Conservation (phyloP, 2,329 filamentous ascomycete species). For the Periconia sp. region DNA sequence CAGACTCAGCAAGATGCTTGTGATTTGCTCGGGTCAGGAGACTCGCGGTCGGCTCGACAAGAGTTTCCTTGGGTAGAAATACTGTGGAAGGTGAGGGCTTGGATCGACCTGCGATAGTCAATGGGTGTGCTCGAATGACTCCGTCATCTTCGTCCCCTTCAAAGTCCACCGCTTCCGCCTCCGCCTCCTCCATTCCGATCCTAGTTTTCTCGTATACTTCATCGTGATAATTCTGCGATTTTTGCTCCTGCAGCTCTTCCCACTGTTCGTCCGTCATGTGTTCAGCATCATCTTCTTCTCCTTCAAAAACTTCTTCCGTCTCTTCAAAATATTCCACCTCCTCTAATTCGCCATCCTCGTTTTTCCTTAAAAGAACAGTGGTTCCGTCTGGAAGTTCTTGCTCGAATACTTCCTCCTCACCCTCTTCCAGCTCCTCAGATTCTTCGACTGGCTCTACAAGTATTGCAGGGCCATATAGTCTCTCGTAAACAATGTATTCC, state of each 20-base stretch:
- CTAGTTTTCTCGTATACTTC: constrained; percentile 46
- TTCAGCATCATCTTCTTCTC: constrained; percentile 19
- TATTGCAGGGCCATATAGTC: constrained; percentile 74
- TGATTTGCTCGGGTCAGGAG: constrained; percentile 66
- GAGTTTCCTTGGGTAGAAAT: constrained; percentile 67
- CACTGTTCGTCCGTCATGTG: constrained; percentile 36
- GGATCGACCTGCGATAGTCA: constrained; percentile 74
- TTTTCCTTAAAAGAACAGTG: constrained; percentile 55
- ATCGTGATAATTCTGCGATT: constrained; percentile 34
- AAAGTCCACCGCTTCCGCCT: constrained; percentile 32
- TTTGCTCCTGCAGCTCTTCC: constrained; percentile 37
- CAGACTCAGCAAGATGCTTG: constrained; percentile 73
- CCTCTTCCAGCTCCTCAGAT: constrained; percentile 47
- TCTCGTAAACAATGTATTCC: constrained; percentile 75
- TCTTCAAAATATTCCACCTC: constrained; percentile 54
- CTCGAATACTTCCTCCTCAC: constrained; percentile 48
- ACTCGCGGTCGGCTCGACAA: constrained; percentile 69
- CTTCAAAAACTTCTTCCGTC: constrained; percentile 35
- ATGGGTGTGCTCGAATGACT: constrained; percentile 67
- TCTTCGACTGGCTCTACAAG: constrained; percentile 63
- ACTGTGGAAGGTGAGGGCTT: constrained; percentile 73
- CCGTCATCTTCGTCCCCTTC: constrained; percentile 39
- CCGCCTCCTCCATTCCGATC: constrained; percentile 45
- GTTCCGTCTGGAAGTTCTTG: constrained; percentile 33
- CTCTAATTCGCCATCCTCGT: constrained; percentile 61